phyloP scores from a whole-genome alignment of 75 land plant species.

The Ceratopteris richardii region DNA sequence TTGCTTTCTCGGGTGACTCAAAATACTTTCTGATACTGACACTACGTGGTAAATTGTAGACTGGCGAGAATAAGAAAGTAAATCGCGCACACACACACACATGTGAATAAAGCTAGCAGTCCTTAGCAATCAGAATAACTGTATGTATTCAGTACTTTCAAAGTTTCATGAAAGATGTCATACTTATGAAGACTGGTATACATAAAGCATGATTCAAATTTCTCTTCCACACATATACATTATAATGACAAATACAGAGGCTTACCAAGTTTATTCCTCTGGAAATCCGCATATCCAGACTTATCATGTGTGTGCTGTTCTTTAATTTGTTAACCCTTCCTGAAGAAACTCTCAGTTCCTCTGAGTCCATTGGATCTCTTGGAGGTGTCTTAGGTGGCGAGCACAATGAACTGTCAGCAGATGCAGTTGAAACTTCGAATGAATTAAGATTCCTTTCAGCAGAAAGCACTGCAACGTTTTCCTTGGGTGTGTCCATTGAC shows the following conservation, averaged over 20 bases:
- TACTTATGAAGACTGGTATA: too few species aligned
- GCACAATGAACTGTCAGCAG: constrained; percentile 3
- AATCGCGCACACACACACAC: too few species aligned
- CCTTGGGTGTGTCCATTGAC: constrained; percentile 22
- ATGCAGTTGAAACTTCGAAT: constrained; percentile 5
- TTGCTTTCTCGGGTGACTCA: too few species aligned
- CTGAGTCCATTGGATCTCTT: constrained; percentile 6
- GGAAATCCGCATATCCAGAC: constrained; percentile 65
- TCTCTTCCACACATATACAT: too few species aligned
- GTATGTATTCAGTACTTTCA: too few species aligned
- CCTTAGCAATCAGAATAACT: too few species aligned
- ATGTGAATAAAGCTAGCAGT: too few species aligned
- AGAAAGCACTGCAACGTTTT: not conserved
- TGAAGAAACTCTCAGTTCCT: constrained; percentile 5
- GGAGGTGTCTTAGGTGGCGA: constrained; percentile 13
- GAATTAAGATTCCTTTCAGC: not conserved
- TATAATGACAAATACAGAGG: not conserved
- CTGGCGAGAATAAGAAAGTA: too few species aligned
- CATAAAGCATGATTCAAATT: too few species aligned
- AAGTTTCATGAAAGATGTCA: too few species aligned
- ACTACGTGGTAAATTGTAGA: too few species aligned
- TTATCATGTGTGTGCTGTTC: constrained; percentile 46
- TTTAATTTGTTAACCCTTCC: constrained; percentile 8
- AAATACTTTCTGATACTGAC: too few species aligned
- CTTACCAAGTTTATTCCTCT: constrained; percentile 64